phyloP scores from a whole-genome alignment of 202 grass and related monocot species.

The Musa balbisiana region DNA sequence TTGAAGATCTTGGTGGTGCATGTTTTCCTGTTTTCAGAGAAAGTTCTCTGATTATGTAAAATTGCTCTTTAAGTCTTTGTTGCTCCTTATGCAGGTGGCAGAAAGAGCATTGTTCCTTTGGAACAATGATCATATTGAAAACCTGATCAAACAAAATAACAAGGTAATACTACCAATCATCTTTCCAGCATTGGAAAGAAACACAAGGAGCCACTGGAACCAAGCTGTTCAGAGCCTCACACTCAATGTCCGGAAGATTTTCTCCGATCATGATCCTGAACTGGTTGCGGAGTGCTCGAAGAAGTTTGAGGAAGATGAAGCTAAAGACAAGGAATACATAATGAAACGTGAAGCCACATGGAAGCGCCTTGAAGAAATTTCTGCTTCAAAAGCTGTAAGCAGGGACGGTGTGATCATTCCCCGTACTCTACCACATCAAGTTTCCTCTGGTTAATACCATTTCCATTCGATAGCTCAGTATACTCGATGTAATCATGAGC shows the following conservation, averaged over 20 bases:
- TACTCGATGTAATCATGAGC: not conserved
- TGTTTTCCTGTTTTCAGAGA: not conserved
- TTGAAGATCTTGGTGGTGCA: not conserved
- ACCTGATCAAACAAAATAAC: constrained; percentile 83
- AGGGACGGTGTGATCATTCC: not conserved
- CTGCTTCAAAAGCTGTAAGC: constrained; percentile 29
- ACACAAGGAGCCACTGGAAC: constrained; percentile 72
- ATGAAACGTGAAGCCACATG: constrained; percentile 52
- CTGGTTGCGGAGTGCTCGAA: constrained; percentile 58
- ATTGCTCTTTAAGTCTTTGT: not conserved
- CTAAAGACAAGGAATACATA: constrained; percentile 51
- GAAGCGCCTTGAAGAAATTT: constrained; percentile 71
- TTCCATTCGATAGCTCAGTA: not conserved
- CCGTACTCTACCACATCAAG: not conserved
- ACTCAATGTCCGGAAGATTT: constrained; percentile 87
- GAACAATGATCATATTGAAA: constrained; percentile 93
- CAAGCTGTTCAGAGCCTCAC: constrained; percentile 89
- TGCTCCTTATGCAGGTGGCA: constrained; percentile 48
- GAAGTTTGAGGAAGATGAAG: constrained; percentile 60
- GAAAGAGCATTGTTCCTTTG: constrained; percentile 92
- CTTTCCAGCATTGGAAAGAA: constrained; percentile 75
- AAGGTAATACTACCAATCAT: constrained; percentile 93
- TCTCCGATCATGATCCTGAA: constrained; percentile 76
- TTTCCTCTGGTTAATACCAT: constrained; percentile 12
- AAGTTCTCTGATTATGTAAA: not conserved